A percentile compares a stretch with the other conserved stretches of the same genome.
Evolutionary conservation across 1,139 yeast genomes (phyloP).

Genomic region (Pichia sp.): DNA sequence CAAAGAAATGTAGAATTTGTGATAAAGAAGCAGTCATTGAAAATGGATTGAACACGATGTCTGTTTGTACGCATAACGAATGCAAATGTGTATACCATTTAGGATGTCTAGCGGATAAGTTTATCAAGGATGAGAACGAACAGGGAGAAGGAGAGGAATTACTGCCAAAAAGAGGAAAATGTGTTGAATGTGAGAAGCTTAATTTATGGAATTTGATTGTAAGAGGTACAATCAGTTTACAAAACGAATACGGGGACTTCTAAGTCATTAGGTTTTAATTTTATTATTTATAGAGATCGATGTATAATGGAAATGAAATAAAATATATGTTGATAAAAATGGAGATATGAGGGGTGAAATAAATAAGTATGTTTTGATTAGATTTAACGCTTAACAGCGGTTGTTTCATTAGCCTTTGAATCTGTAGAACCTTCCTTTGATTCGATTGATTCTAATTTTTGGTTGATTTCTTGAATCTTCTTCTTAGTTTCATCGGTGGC

Average conservation of each 20-base stretch:
- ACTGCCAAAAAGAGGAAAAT: conserved; percentile 41
- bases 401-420: conserved; percentile 32
- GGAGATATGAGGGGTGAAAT: too few relatives aligned
- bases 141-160: conserved; percentile 20
- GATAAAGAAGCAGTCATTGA: conserved; percentile 25
- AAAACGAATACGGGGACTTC: background rate
- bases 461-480: conserved; percentile 6
- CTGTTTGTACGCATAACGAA: conserved; percentile 37
- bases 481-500: conserved; percentile 1
- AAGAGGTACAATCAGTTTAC: conserved; percentile 21
- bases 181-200: conserved; percentile 39
- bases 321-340: too few relatives aligned
- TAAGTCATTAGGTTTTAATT: too few relatives aligned
- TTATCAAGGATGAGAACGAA: conserved; percentile 18
- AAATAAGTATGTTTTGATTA: too few relatives aligned
- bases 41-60: conserved; percentile 14
- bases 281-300: too few relatives aligned
- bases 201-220: conserved; percentile 44
- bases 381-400: conserved; percentile 32
- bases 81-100: conserved; percentile 44
- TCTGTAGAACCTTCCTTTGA: conserved; percentile 27
- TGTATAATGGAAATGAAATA: too few relatives aligned
- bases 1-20: conserved; percentile 22
- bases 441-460: conserved; percentile 18
- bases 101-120: conserved; percentile 39